Conservation (phyloP, 2,329 filamentous ascomycete genomes). For the Pyrenochaeta sp. region DNA sequence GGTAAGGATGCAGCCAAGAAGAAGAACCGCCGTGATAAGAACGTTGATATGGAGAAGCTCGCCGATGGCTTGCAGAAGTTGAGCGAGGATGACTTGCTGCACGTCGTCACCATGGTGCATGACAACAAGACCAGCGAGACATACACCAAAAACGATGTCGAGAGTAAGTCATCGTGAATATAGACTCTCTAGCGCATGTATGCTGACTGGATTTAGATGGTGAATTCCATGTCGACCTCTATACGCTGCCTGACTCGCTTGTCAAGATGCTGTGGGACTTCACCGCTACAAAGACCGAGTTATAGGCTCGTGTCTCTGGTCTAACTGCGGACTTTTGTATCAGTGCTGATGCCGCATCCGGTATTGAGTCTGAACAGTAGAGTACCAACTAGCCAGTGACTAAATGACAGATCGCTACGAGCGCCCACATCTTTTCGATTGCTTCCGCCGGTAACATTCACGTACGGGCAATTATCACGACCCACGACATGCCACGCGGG, state of each 20-base stretch:
- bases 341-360: too few species aligned
- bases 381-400: not conserved
- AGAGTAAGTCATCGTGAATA: slow-evolving; percentile 76
- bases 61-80: slow-evolving; percentile 90
- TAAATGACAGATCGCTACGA: not conserved
- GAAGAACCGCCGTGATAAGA: slow-evolving; percentile 73
- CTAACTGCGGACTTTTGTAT: not conserved
- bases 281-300: slow-evolving; percentile 51
- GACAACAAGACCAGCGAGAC: slow-evolving; percentile 95
- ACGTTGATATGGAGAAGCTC: slow-evolving; percentile 93
- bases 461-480: too few species aligned
- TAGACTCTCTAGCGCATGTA: not conserved
- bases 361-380: not conserved
- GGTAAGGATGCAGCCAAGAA: slow-evolving; percentile 77
- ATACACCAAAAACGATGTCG: slow-evolving; percentile 96
- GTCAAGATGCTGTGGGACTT: slow-evolving; percentile 98
- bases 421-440: too few species aligned
- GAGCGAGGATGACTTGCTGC: slow-evolving; percentile 88
- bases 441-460: too few species aligned
- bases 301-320: slow-evolving; percentile 26
- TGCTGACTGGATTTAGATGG: slow-evolving; percentile 67
- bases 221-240: slow-evolving; percentile 97
- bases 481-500: too few species aligned
- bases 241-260: slow-evolving; percentile 89
- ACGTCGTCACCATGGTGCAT: slow-evolving; percentile 97